Conservation (phyloP, 140 eudicot species). For the Flaveria floridana region DNA sequence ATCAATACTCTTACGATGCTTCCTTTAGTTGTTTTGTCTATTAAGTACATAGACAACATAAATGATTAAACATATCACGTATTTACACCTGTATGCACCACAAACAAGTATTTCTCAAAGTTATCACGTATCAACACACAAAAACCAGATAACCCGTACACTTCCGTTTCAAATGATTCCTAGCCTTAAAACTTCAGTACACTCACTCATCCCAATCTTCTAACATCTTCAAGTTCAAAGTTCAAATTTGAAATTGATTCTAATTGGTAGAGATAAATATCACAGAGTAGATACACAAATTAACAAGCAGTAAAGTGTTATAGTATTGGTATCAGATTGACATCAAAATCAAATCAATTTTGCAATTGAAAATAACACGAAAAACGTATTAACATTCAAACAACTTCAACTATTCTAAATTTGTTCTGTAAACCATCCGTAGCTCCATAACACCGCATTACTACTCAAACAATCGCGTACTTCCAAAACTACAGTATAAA, state of each 20-base stretch:
- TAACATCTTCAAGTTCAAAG: neutral
- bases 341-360: neutral
- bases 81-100: neutral
- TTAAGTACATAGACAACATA: neutral
- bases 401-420: too few species aligned
- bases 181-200: constrained; percentile 4
- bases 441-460: neutral
- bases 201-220: neutral
- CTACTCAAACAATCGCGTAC: neutral
- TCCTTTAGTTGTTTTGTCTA: neutral
- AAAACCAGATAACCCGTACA: neutral
- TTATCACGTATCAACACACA: neutral
- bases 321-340: neutral
- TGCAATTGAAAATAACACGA: neutral
- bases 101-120: neutral
- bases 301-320: neutral
- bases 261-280: too few species aligned
- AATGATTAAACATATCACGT: neutral
- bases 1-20: neutral
- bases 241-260: neutral
- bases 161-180: constrained; percentile 18
- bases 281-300: too few species aligned
- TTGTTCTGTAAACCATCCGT: neutral
- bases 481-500: neutral
- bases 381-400: too few species aligned